phyloP scores from a whole-genome alignment of 768 basidiomycete species.

The Amanita muscaria region DNA sequence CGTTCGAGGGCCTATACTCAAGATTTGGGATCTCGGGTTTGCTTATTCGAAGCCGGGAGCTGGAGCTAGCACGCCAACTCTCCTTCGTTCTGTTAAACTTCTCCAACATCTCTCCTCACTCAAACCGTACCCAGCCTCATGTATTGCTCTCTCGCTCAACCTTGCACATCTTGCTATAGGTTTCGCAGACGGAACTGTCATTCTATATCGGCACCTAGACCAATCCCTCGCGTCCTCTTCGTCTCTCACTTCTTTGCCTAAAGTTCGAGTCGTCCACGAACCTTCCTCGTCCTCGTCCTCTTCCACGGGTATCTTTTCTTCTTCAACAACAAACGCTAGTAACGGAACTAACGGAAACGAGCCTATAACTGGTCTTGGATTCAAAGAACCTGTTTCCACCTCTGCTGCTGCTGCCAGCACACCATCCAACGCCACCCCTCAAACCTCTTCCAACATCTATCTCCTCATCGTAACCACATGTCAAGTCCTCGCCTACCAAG shows the following conservation, averaged over 20 bases:
- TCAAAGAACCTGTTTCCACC: constrained; percentile 68
- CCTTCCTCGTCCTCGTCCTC: constrained; percentile 28
- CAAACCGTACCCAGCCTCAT: constrained; percentile 13
- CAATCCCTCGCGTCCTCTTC: constrained; percentile 74
- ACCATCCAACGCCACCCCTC: no score
- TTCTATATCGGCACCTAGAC: constrained; percentile 85
- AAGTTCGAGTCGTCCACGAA: constrained; percentile 78
- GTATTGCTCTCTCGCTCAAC: constrained; percentile 67
- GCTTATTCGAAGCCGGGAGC: constrained; percentile 53
- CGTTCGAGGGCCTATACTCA: constrained; percentile 59
- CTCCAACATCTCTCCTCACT: background rate
- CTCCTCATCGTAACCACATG: constrained; percentile 88
- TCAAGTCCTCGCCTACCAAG: constrained; percentile 67
- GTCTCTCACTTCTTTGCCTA: constrained; percentile 72
- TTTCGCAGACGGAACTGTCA: constrained; percentile 89
- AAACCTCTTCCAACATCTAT: constrained; percentile 37
- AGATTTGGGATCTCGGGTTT: constrained; percentile 73
- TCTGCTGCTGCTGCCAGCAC: no score
- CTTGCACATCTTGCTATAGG: constrained; percentile 87
- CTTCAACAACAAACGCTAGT: background rate
- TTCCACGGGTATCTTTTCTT: background rate
- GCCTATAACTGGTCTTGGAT: constrained; percentile 89
- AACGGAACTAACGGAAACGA: constrained; percentile 34
- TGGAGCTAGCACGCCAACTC: constrained; percentile 41
- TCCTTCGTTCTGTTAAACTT: constrained; percentile 62